A percentile compares a stretch with the other conserved stretches of the same genome.
These are phyloP conservation scores for Heterobasidion irregulare DNA, from an alignment of 1,284 basidiomycete species.

Conservation along the genomic window DNA sequence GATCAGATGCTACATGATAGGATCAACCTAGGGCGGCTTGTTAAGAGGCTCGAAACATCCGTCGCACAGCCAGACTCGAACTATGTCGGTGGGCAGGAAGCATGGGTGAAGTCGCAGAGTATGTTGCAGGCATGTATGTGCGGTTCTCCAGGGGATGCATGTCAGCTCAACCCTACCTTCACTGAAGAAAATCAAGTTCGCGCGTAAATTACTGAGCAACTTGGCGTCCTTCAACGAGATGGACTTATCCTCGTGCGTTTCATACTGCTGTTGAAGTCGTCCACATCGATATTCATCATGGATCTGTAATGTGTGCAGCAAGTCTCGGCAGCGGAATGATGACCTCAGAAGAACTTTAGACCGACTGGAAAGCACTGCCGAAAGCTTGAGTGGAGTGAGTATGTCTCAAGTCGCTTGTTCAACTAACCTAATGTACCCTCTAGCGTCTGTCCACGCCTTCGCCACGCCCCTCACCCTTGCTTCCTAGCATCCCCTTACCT, in stretches of 20 bases:
- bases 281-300: neutral
- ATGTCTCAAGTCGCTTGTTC: neutral
- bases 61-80: conserved; percentile 42
- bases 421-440: neutral
- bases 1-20: conserved; percentile 49
- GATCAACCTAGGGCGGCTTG: conserved; percentile 57
- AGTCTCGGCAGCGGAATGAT: conserved; percentile 29
- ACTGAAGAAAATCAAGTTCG: conserved; percentile 56
- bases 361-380: conserved; percentile 40
- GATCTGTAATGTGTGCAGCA: conserved; percentile 20
- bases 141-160: neutral
- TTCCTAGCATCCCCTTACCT: conserved; percentile 18
- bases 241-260: conserved; percentile 34
- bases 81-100: conserved; percentile 20
- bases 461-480: conserved; percentile 27
- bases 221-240: conserved; percentile 38
- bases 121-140: conserved; percentile 42
- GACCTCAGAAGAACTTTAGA: conserved; percentile 43
- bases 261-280: conserved; percentile 5
- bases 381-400: conserved; percentile 39
- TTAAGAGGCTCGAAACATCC: conserved; percentile 53
- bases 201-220: conserved; percentile 46
- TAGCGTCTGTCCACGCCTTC: conserved; percentile 29
- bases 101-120: conserved; percentile 50
- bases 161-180: neutral